phyloP scores from a whole-genome alignment of 2,329 filamentous ascomycete species.

The Colletotrichum eremochloae region DNA sequence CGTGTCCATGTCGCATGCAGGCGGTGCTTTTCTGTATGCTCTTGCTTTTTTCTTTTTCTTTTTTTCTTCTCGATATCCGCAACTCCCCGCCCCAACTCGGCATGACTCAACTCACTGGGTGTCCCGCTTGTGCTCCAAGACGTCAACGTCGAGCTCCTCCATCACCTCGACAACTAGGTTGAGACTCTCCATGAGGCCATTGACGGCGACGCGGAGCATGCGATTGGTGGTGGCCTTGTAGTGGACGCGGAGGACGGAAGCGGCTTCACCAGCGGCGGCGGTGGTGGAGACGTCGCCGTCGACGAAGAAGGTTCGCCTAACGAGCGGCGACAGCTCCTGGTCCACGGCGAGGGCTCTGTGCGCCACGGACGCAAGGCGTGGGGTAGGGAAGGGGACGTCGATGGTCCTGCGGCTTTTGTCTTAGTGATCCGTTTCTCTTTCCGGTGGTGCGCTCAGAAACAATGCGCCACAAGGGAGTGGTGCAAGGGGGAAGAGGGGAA shows the following conservation, averaged over 20 bases:
- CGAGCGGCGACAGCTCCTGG: constrained; percentile 87
- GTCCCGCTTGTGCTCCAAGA: constrained; percentile 62
- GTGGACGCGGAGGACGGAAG: constrained; percentile 74
- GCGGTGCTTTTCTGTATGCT: background rate
- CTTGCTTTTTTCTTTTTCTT: background rate
- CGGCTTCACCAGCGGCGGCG: constrained; percentile 42
- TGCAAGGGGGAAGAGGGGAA: constrained; percentile 37
- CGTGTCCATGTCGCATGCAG: constrained; percentile 4
- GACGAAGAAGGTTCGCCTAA: constrained; percentile 78
- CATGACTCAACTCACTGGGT: constrained; percentile 1
- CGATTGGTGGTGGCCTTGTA: constrained; percentile 94
- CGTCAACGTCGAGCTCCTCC: constrained; percentile 89
- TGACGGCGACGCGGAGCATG: constrained; percentile 96
- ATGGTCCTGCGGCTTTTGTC: constrained; percentile 68
- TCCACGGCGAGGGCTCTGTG: constrained; percentile 85
- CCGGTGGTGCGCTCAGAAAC: background rate
- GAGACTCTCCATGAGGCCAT: constrained; percentile 94
- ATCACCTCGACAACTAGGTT: constrained; percentile 89
- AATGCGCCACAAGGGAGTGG: constrained; percentile 1
- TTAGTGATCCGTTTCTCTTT: constrained; percentile 17
- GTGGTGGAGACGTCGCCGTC: constrained; percentile 44
- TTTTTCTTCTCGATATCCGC: background rate
- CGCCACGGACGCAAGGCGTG: constrained; percentile 82
- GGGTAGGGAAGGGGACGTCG: constrained; percentile 83
- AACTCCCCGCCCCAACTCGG: background rate